Evolutionary conservation across 441 rosid genomes (phyloP).

Genomic region (Erodium texanum): DNA sequence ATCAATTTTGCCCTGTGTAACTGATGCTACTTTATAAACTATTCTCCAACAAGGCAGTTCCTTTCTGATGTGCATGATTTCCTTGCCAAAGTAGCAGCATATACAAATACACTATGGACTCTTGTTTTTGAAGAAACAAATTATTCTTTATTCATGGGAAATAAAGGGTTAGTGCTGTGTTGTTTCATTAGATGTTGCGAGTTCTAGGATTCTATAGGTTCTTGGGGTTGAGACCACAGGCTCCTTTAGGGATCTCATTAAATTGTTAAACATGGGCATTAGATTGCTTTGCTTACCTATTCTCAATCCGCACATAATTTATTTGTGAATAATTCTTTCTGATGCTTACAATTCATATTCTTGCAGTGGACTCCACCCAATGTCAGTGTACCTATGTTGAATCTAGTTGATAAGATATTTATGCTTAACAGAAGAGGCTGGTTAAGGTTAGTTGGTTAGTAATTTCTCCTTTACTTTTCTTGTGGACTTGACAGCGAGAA

Average conservation of each 20-base stretch:
- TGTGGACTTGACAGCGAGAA: slow-evolving; percentile 3
- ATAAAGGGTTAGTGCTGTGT: neutral
- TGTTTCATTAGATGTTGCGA: neutral
- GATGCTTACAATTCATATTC: slow-evolving; percentile 14
- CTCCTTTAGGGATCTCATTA: neutral
- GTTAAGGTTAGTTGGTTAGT: slow-evolving; percentile 29
- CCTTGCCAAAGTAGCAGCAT: neutral
- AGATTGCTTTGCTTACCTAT: neutral
- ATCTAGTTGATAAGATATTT: slow-evolving; percentile 93
- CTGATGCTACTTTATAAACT: neutral
- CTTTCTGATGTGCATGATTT: neutral
- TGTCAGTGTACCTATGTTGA: slow-evolving; percentile 82
- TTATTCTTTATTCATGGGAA: neutral
- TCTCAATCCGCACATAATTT: neutral
- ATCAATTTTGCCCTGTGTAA: neutral
- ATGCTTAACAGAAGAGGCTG: slow-evolving; percentile 96
- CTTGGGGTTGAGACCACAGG: neutral
- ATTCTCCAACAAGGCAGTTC: neutral
- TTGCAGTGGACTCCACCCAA: slow-evolving; percentile 93
- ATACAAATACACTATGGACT: neutral
- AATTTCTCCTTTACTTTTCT: neutral
- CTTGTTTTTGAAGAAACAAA: neutral
- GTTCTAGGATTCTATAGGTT: neutral
- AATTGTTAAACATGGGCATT: neutral
- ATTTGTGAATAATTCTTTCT: slow-evolving; percentile 5